Evolutionary conservation across 2,329 filamentous ascomycete species (phyloP).

Genomic region (Aspergillus uvarum): DNA sequence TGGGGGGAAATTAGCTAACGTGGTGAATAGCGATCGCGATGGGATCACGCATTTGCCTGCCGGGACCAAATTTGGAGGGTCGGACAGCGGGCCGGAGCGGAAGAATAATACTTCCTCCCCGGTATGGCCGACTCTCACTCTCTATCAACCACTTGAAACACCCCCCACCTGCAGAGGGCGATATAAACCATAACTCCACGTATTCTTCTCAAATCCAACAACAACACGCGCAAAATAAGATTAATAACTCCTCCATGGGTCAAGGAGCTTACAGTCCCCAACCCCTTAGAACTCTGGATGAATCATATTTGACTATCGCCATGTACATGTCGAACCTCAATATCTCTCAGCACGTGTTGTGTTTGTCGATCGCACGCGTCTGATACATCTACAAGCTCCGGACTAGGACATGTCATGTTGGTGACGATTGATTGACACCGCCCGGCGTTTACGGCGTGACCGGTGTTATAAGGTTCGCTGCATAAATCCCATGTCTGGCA

Average conservation of each 20-base stretch:
- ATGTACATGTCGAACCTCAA: too few species aligned
- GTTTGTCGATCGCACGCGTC: background rate
- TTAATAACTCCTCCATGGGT: too few species aligned
- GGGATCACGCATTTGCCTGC: constrained; percentile 3
- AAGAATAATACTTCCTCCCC: constrained; percentile 14
- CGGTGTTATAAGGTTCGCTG: background rate
- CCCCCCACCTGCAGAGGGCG: too few species aligned
- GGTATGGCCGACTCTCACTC: background rate
- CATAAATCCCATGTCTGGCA: background rate
- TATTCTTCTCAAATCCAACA: too few species aligned
- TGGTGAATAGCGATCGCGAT: constrained; percentile 2
- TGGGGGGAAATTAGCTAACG: constrained; percentile 56
- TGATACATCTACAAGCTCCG: background rate
- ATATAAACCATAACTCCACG: too few species aligned
- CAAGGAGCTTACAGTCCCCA: too few species aligned
- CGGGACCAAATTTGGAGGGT: constrained; percentile 18
- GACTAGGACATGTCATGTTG: background rate
- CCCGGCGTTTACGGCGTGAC: background rate
- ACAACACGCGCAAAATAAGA: too few species aligned
- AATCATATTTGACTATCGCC: too few species aligned
- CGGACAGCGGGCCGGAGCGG: constrained; percentile 19
- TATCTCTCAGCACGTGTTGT: background rate
- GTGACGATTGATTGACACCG: too few species aligned
- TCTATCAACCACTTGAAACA: background rate
- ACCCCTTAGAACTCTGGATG: too few species aligned